These are phyloP conservation scores for Symbiodinium natans DNA, from an alignment of 73 alveolate genomes.

Conservation along the genomic window DNA sequence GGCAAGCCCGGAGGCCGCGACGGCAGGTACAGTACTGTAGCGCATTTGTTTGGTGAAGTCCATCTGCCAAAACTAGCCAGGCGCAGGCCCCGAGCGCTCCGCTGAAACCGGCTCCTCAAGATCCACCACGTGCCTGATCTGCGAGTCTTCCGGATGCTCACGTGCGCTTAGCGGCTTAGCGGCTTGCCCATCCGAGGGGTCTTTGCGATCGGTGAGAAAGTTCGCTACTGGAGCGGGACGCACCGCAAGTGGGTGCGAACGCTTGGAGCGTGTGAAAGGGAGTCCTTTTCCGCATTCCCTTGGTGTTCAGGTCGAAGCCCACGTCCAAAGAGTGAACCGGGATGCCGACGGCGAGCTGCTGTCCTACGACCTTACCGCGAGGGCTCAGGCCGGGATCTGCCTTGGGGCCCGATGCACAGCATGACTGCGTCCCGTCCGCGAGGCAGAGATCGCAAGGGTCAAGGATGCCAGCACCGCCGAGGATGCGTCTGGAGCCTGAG, in stretches of 20 bases:
- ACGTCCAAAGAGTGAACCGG: slow-evolving; percentile 59
- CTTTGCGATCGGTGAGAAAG: slow-evolving; percentile 71
- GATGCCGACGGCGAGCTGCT: slow-evolving; percentile 69
- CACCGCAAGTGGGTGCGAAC: slow-evolving; percentile 54
- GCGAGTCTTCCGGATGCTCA: background rate
- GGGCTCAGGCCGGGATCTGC: slow-evolving; percentile 30
- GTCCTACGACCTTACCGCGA: slow-evolving; percentile 75
- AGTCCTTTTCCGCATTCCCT: background rate
- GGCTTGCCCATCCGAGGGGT: slow-evolving; percentile 30
- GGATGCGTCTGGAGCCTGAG: slow-evolving; percentile 41
- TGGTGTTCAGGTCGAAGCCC: slow-evolving; percentile 56
- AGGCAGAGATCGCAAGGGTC: slow-evolving; percentile 81
- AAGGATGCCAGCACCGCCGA: slow-evolving; percentile 87
- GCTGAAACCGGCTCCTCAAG: background rate
- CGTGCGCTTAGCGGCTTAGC: background rate
- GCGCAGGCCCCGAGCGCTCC: background rate
- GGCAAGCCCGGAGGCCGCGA: background rate
- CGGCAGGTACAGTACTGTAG: background rate
- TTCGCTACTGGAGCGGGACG: slow-evolving; percentile 91
- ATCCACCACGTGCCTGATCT: background rate
- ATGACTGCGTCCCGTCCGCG: background rate
- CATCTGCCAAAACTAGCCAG: background rate
- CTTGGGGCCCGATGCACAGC: background rate
- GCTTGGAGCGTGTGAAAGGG: background rate
- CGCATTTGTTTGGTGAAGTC: background rate